A percentile compares a stretch with the other conserved stretches of the same genome.
Conservation (phyloP, 2,329 filamentous ascomycete species). For the Curvularia spicifera region DNA sequence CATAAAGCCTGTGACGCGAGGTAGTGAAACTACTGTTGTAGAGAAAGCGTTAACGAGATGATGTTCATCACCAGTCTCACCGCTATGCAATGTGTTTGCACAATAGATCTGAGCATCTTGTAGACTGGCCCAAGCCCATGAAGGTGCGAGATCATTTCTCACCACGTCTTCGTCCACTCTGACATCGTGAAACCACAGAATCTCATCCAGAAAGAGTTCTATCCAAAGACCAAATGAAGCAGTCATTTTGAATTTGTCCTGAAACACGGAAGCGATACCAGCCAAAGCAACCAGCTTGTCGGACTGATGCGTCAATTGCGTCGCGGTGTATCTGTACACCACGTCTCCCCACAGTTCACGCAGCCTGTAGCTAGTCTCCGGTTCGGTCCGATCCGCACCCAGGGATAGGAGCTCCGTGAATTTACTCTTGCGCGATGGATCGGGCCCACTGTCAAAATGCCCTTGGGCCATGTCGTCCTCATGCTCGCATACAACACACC, state of each 20-base stretch:
- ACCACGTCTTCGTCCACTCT: not conserved
- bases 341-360: not conserved
- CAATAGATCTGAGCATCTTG: not conserved
- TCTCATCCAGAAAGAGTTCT: not conserved
- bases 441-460: not conserved
- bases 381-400: not conserved
- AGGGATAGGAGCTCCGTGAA: not conserved
- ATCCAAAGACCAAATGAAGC: not conserved
- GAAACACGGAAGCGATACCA: not conserved
- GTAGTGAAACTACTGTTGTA: not conserved
- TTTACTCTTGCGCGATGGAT: not conserved
- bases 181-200: not conserved
- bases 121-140: not conserved
- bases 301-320: not conserved
- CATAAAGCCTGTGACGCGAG: not conserved
- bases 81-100: not conserved
- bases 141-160: not conserved
- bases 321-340: not conserved
- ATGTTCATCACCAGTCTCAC: not conserved
- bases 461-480: not conserved
- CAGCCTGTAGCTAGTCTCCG: not conserved
- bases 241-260: not conserved
- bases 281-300: not conserved
- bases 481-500: not conserved
- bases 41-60: not conserved